Conservation (phyloP, 1,284 basidiomycete genomes). For the Ceratobasidium sp. region DNA sequence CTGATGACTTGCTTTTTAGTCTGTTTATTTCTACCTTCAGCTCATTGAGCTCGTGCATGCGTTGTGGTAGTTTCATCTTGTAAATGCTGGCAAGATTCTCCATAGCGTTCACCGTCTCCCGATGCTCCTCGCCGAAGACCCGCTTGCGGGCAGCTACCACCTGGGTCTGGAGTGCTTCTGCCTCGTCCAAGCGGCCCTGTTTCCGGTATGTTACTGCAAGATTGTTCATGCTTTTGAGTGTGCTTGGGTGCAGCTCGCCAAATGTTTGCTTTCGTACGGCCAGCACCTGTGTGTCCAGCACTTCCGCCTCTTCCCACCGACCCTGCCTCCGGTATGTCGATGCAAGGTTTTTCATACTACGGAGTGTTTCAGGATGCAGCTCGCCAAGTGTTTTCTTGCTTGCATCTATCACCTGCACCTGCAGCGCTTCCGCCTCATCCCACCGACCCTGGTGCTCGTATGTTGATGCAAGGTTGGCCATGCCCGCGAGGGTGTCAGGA, state of each 20-base stretch:
- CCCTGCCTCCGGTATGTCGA: neutral
- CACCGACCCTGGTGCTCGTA: constrained; percentile 1
- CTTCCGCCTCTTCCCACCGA: neutral
- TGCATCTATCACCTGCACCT: neutral
- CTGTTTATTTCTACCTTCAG: too few relatives aligned
- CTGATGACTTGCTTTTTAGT: too few relatives aligned
- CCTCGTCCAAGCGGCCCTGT: too few relatives aligned
- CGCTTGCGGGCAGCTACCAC: neutral
- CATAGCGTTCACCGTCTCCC: neutral
- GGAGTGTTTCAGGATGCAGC: neutral
- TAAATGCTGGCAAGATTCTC: neutral
- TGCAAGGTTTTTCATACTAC: neutral
- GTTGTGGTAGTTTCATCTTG: too few relatives aligned
- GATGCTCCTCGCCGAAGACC: constrained; percentile 6
- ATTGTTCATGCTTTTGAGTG: neutral
- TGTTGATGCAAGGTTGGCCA: constrained; percentile 1
- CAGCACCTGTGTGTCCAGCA: neutral
- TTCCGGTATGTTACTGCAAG: too few relatives aligned
- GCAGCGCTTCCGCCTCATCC: neutral
- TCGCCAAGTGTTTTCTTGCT: neutral
- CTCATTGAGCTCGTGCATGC: too few relatives aligned
- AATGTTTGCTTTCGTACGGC: neutral
- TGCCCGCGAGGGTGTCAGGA: neutral
- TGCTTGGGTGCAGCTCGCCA: neutral
- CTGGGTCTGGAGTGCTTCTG: too few relatives aligned